Evolutionary conservation across 208 protist genomes (phyloP).

Genomic region (Crithidia expoeki): DNA sequence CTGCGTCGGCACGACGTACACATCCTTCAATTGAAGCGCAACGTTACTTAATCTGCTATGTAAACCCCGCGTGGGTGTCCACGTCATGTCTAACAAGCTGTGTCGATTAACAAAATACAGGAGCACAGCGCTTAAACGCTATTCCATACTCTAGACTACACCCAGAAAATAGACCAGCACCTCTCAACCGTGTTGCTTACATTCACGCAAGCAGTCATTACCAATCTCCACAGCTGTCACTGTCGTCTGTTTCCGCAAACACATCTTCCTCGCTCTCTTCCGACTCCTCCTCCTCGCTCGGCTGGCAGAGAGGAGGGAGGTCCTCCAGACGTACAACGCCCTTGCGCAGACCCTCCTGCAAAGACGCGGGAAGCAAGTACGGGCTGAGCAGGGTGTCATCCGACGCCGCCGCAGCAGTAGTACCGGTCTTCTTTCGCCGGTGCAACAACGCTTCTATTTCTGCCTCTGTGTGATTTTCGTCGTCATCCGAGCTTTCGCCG

Average conservation of each 20-base stretch:
- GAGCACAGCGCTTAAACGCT: too few species aligned
- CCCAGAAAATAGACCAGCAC: too few species aligned
- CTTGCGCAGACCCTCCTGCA: slow-evolving; percentile 27
- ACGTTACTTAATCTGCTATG: too few species aligned
- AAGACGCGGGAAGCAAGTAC: slow-evolving; percentile 15
- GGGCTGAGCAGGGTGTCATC: slow-evolving; percentile 32
- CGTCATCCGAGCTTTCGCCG: background rate
- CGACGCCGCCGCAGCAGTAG: background rate
- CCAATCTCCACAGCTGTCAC: background rate
- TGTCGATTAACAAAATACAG: too few species aligned
- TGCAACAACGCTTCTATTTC: slow-evolving; percentile 12
- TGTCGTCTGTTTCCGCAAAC: background rate
- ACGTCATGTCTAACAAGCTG: too few species aligned
- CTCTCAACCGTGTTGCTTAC: background rate
- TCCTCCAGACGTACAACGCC: slow-evolving; percentile 34
- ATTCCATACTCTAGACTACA: too few species aligned
- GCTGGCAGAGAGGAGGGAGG: slow-evolving; percentile 14
- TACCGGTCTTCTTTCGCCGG: background rate
- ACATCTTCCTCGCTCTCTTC: background rate
- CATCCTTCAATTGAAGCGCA: too few species aligned
- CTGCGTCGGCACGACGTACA: background rate
- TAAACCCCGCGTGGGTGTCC: too few species aligned
- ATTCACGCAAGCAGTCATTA: background rate
- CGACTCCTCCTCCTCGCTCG: background rate
- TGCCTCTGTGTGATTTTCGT: background rate